A percentile compares a stretch with the other conserved stretches of the same genome.
phyloP scores from a whole-genome alignment of 768 basidiomycete species.

The Tephrocybe rancida region DNA sequence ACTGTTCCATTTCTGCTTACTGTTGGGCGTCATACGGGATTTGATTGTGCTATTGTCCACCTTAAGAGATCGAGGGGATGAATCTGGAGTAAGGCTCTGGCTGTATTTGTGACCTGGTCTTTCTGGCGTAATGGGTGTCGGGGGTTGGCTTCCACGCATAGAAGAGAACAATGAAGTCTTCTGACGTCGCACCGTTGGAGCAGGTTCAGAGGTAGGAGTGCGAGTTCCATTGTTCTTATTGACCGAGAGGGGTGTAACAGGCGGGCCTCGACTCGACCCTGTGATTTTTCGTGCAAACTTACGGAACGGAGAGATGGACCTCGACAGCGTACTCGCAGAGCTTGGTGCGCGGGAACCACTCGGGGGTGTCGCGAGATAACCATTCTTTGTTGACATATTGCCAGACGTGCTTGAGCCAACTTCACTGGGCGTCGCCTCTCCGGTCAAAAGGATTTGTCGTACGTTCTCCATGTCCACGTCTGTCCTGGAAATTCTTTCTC shows the following conservation, averaged over 20 bases:
- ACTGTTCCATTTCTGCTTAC: conserved; percentile 73
- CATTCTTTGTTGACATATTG: conserved; percentile 51
- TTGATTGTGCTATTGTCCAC: conserved; percentile 46
- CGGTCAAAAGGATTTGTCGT: conserved; percentile 57
- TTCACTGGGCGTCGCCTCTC: conserved; percentile 60
- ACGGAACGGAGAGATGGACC: conserved; percentile 80
- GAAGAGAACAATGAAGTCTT: conserved; percentile 64
- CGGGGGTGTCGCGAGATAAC: conserved; percentile 68
- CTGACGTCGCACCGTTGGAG: conserved; percentile 51
- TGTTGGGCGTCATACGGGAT: conserved; percentile 21
- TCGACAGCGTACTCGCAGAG: conserved; percentile 59
- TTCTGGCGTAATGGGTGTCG: conserved; percentile 55
- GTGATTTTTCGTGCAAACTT: conserved; percentile 77
- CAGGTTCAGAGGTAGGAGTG: conserved; percentile 58
- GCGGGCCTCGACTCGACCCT: conserved; percentile 39
- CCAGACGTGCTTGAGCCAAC: conserved; percentile 71
- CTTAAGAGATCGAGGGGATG: conserved; percentile 52
- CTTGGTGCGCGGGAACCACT: conserved; percentile 49
- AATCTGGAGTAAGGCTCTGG: conserved; percentile 71
- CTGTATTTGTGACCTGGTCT: conserved; percentile 68
- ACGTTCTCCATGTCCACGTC: conserved; percentile 81
- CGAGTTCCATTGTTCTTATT: conserved; percentile 42
- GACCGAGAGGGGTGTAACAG: conserved; percentile 49
- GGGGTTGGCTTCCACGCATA: conserved; percentile 44
- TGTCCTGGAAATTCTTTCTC: conserved; percentile 77